Evolutionary conservation across 2,329 filamentous ascomycete genomes (phyloP).

Genomic region (Venturia carpophila): DNA sequence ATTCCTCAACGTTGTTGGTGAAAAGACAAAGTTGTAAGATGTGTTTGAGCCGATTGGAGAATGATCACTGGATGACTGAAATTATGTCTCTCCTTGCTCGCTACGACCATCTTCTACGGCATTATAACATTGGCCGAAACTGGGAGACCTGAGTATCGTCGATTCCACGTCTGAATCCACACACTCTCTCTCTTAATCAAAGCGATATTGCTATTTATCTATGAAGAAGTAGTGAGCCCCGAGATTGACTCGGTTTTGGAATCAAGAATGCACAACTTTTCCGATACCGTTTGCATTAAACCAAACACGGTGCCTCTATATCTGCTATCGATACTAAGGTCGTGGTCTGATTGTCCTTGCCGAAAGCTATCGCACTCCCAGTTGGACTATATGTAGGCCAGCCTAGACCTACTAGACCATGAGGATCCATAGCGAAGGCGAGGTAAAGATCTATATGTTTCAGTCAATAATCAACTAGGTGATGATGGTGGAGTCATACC

Average conservation of each 20-base stretch:
- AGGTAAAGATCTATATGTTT: background rate
- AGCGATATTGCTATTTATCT: too few relatives aligned
- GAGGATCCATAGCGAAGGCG: background rate
- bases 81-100: too few relatives aligned
- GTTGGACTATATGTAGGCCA: constrained; percentile 5
- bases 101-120: too few relatives aligned
- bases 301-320: constrained; percentile 28
- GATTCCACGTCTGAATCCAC: too few relatives aligned
- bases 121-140: too few relatives aligned
- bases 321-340: background rate
- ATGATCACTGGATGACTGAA: too few relatives aligned
- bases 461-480: background rate
- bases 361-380: background rate
- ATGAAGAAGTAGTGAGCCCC: too few relatives aligned
- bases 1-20: constrained; percentile 73
- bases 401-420: background rate
- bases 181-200: too few relatives aligned
- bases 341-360: background rate
- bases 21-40: constrained; percentile 29
- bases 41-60: background rate
- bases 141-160: too few relatives aligned
- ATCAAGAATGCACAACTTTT: too few relatives aligned
- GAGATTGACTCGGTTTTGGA: too few relatives aligned
- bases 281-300: constrained; percentile 23
- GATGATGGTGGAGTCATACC: background rate